Conservation (phyloP, 1,284 basidiomycete genomes). For the Dichomitus squalens region DNA sequence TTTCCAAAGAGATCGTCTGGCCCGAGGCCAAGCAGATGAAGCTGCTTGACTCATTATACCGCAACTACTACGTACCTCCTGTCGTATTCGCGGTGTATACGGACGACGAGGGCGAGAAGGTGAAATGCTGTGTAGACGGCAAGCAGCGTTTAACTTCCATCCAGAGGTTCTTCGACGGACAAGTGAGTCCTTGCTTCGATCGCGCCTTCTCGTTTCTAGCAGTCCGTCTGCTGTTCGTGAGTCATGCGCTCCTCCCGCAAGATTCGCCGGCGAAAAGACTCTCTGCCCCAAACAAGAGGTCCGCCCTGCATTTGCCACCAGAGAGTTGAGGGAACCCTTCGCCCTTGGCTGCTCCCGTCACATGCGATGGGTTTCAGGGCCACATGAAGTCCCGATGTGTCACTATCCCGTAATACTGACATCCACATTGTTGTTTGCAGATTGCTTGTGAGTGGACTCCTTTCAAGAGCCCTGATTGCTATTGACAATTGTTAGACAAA, state of each 20-base stretch:
- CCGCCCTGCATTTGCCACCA: no score
- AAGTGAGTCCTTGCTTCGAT: slow-evolving; percentile 42
- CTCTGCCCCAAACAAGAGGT: no score
- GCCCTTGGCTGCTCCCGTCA: no score
- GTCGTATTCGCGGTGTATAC: slow-evolving; percentile 65
- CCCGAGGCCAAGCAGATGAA: slow-evolving; percentile 65
- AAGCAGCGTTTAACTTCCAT: slow-evolving; percentile 78
- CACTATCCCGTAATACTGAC: background rate
- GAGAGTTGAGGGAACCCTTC: no score
- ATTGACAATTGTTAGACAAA: slow-evolving; percentile 39
- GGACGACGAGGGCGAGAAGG: slow-evolving; percentile 54
- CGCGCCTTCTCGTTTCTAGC: background rate
- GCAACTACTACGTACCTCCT: slow-evolving; percentile 73
- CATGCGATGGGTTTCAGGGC: no score
- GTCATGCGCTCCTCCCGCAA: no score
- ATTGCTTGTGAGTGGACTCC: slow-evolving; percentile 38
- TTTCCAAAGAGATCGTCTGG: slow-evolving; percentile 68
- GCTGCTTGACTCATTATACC: slow-evolving; percentile 77
- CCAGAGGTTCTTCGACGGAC: slow-evolving; percentile 69
- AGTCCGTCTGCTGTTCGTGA: no score
- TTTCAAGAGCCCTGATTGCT: background rate
- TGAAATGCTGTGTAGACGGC: slow-evolving; percentile 73
- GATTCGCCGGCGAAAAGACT: no score
- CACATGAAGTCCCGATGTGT: no score
- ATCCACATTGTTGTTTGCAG: slow-evolving; percentile 22